These are phyloP conservation scores for Neoarthrinium moseri DNA, from an alignment of 2,329 filamentous ascomycete species.

Conservation along the genomic window DNA sequence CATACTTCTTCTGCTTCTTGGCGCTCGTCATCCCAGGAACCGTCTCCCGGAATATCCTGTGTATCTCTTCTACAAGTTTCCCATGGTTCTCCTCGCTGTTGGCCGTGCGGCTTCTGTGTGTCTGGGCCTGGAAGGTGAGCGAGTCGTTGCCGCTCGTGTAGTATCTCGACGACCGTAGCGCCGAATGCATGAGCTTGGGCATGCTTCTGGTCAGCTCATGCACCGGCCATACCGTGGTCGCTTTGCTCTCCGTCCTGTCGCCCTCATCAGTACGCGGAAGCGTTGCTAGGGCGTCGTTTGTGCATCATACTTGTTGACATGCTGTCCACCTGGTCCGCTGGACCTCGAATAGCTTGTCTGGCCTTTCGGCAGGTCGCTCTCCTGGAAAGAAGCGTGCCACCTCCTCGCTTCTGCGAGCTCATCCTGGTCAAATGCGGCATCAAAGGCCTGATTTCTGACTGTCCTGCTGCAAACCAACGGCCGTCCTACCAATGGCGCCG, in stretches of 20 bases:
- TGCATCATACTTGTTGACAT: conserved; percentile 61
- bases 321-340: conserved; percentile 60
- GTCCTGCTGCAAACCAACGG: conserved; percentile 8
- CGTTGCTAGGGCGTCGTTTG: too few relatives aligned
- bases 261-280: too few relatives aligned
- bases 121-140: conserved; percentile 55
- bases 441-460: conserved; percentile 41
- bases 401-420: conserved; percentile 49
- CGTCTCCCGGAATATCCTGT: conserved; percentile 42
- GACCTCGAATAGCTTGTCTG: conserved; percentile 56
- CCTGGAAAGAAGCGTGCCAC: conserved; percentile 48
- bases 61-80: conserved; percentile 48
- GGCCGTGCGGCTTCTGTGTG: conserved; percentile 47
- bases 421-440: conserved; percentile 47
- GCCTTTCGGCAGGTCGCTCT: conserved; percentile 46
- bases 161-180: conserved; percentile 52
- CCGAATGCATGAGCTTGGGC: conserved; percentile 45
- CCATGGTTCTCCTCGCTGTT: conserved; percentile 53
- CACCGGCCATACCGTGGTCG: conserved; percentile 51
- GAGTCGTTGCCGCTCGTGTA: conserved; percentile 51
- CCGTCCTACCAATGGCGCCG: neutral
- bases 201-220: conserved; percentile 43
- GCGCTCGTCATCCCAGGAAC: conserved; percentile 46
- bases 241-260: conserved; percentile 56
- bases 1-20: conserved; percentile 48